Base-by-base conservation (phyloP, 2,329 filamentous ascomycete genomes). In the Fusarium redolens region DNA sequence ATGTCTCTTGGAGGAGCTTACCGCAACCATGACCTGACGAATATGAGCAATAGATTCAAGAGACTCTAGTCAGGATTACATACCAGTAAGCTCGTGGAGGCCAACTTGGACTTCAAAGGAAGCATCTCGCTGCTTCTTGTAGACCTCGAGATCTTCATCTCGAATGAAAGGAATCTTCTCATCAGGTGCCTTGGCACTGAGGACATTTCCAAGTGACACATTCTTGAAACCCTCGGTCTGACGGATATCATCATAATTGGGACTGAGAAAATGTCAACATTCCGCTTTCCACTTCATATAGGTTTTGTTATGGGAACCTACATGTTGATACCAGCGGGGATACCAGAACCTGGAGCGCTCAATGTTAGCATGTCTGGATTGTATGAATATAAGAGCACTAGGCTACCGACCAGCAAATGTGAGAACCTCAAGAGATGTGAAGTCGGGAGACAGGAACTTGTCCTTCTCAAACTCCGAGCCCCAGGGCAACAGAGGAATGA, bases 31-130 rank as follows among this genome's bases (percentile, higher is more conserved):
- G 96, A 22, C 95, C 93, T 82, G 31, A 8, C 7, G 14, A 7
- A 20, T 37, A 43, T 79, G 54, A 80, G 71, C 18, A 37, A 33
- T 41, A 15, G 44, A 41, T 37, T 9, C 55, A 57, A 37, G 50
- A 28, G 50, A 40, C 13, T 38, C 13, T 22, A 14, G 17, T 31
- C 4, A 11, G 14, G 30, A 17, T 25, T 11, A 73, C 79, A 68
- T 75, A 84, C 83, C 87, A 78, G 85, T 90, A 57, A 98, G 90
- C 81, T 98, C 95, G 82, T 98, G 96, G 25, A 98, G 91, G 30
- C 95, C 96, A 54, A 99, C 96, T 83, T 98, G 95, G 4, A 98
- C 94, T 82, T 98, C 96, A 77, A 98, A 98, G 1, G 96, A 92
- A 11, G 90, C 88, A 77, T 98, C 95, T 15, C 94, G 93, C 82